Conservation (phyloP, 2,329 filamentous ascomycete genomes). For the Leptographium wingfieldii region DNA sequence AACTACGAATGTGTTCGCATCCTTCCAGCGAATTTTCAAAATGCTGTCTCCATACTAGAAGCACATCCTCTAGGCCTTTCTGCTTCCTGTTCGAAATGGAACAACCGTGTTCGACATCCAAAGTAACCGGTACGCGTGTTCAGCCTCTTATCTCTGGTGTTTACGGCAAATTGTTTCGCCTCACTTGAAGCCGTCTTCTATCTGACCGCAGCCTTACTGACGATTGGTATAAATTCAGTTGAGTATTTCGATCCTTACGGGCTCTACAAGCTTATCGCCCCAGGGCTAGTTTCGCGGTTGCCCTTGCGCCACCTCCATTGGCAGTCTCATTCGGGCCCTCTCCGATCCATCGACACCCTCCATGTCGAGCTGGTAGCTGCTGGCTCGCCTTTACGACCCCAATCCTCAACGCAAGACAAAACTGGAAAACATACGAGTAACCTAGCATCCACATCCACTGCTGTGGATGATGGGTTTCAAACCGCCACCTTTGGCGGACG, state of each 20-base stretch:
- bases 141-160: background rate
- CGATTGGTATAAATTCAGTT: constrained; percentile 38
- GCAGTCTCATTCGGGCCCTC: constrained; percentile 84
- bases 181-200: background rate
- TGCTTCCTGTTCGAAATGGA: constrained; percentile 36
- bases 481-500: constrained; percentile 38
- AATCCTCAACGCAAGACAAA: constrained; percentile 14
- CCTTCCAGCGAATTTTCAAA: constrained; percentile 14
- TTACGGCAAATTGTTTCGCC: constrained; percentile 40
- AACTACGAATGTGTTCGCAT: background rate
- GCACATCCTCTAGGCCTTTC: background rate
- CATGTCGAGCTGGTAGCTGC: constrained; percentile 75
- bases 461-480: constrained; percentile 47
- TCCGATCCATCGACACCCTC: constrained; percentile 86
- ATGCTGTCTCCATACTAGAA: background rate
- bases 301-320: constrained; percentile 89
- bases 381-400: constrained; percentile 26
- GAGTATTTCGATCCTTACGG: constrained; percentile 93
- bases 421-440: constrained; percentile 14
- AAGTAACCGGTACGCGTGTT: constrained; percentile 56
- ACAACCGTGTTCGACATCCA: constrained; percentile 57
- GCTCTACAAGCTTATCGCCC: constrained; percentile 70
- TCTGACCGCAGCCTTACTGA: background rate
- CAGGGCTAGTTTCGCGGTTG: constrained; percentile 64
- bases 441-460: constrained; percentile 17